These are phyloP conservation scores for Globisporangium spinosum DNA, from an alignment of 352 stramenopile genomes.

Conservation along the genomic window DNA sequence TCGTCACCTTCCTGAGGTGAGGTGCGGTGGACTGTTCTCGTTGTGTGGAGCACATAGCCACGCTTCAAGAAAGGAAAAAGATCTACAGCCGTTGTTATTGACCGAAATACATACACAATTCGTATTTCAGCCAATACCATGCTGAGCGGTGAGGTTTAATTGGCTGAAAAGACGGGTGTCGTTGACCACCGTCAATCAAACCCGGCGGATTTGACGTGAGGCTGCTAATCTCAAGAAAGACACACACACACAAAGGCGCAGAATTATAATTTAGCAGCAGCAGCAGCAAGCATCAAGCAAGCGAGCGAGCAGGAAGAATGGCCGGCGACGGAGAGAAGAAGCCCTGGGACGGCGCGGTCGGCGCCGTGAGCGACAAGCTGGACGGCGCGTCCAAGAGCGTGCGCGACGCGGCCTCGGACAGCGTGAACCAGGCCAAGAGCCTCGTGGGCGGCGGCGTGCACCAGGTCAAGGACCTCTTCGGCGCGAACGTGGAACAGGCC, in stretches of 20 bases:
- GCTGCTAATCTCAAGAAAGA: neutral
- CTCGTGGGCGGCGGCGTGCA: constrained; percentile 33
- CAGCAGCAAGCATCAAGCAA: neutral
- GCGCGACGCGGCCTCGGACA: constrained; percentile 29
- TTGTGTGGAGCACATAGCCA: neutral
- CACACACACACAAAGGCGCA: neutral
- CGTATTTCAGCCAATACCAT: neutral
- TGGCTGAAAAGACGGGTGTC: neutral
- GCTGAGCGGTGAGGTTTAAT: neutral
- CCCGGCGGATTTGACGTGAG: neutral
- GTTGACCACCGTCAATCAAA: neutral
- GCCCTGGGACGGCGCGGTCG: constrained; percentile 50
- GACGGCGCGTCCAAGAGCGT: constrained; percentile 48
- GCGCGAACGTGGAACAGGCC: constrained; percentile 39
- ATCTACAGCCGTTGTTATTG: too few relatives aligned
- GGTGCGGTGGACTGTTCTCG: neutral
- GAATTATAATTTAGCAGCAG: neutral
- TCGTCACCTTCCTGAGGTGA: too few relatives aligned
- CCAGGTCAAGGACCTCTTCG: constrained; percentile 42
- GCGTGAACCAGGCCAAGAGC: constrained; percentile 42
- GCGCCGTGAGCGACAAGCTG: constrained; percentile 43
- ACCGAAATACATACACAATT: neutral
- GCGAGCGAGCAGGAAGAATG: constrained; percentile 4
- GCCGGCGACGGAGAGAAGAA: constrained; percentile 44
- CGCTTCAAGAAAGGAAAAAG: neutral